phyloP scores from a whole-genome alignment of 2,329 filamentous ascomycete genomes.

The Ceratocystis eucalypticola region DNA sequence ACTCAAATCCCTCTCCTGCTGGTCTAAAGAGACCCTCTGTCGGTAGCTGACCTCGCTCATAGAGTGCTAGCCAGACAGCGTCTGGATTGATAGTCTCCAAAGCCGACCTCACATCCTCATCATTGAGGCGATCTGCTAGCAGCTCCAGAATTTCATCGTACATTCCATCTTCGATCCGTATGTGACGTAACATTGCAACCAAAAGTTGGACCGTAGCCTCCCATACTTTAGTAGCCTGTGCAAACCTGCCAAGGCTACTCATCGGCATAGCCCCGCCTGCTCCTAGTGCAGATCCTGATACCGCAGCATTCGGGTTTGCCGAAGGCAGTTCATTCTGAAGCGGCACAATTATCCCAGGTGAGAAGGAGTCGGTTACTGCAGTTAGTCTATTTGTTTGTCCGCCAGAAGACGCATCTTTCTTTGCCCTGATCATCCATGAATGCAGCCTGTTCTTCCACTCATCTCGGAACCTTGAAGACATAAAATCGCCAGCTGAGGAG shows the following conservation, averaged over 20 bases:
- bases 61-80: conserved; percentile 58
- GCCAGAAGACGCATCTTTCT: conserved; percentile 28
- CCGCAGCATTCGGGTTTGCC: not conserved
- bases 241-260: conserved; percentile 41
- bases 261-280: not conserved
- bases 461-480: conserved; percentile 58
- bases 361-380: not conserved
- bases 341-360: conserved; percentile 6
- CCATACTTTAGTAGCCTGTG: conserved; percentile 51
- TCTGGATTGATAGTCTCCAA: conserved; percentile 56
- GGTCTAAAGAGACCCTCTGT: conserved; percentile 27
- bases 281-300: not conserved
- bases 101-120: conserved; percentile 38
- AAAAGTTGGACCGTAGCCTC: conserved; percentile 47
- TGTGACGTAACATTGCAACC: conserved; percentile 45
- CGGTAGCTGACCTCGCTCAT: conserved; percentile 33
- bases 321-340: not conserved
- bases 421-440: conserved; percentile 28
- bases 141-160: conserved; percentile 60
- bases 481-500: conserved; percentile 62
- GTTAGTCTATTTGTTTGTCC: not conserved
- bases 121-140: conserved; percentile 38
- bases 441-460: conserved; percentile 50
- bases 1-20: conserved; percentile 31
- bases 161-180: conserved; percentile 51